These are phyloP conservation scores for Jamesozyma rosinii DNA, from an alignment of 805 yeast genomes.

Conservation along the genomic window DNA sequence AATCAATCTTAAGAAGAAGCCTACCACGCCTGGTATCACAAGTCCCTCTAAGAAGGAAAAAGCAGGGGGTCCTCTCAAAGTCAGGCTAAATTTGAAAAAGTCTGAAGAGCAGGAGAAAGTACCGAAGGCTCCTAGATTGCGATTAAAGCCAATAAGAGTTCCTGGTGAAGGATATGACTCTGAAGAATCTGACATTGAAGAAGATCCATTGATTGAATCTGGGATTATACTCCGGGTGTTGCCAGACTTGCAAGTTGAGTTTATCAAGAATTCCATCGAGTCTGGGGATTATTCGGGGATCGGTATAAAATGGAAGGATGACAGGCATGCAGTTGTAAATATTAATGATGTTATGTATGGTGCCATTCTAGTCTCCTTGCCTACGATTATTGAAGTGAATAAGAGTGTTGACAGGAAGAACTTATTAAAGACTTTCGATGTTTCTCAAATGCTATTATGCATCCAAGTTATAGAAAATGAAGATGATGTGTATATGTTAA, in stretches of 20 bases:
- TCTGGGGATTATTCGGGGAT: conserved; percentile 66
- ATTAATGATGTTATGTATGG: conserved; percentile 66
- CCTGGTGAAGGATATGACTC: conserved; percentile 96
- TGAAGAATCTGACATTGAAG: conserved; percentile 92
- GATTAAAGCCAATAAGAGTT: conserved; percentile 52
- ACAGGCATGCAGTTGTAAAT: conserved; percentile 65
- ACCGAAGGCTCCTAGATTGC: conserved; percentile 36
- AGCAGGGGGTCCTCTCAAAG: conserved; percentile 11
- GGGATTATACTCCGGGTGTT: conserved; percentile 71
- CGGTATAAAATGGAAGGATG: conserved; percentile 73
- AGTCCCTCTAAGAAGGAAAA: conserved; percentile 2
- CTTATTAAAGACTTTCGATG: conserved; percentile 75
- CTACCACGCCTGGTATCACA: not conserved
- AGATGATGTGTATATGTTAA: conserved; percentile 37
- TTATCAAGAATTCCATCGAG: conserved; percentile 66
- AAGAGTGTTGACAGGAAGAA: conserved; percentile 82
- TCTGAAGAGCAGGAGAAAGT: conserved; percentile 23
- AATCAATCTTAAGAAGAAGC: conserved; percentile 17
- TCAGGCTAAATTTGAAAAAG: conserved; percentile 23
- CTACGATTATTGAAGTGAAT: conserved; percentile 77
- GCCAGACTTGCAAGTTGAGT: conserved; percentile 44
- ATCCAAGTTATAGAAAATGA: conserved; percentile 44
- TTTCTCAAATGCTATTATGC: conserved; percentile 77
- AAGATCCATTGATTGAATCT: conserved; percentile 85
- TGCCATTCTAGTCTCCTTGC: conserved; percentile 80